Base-by-base conservation (phyloP, 2,329 filamentous ascomycete species). In the Ceratocystis smalleyi region DNA sequence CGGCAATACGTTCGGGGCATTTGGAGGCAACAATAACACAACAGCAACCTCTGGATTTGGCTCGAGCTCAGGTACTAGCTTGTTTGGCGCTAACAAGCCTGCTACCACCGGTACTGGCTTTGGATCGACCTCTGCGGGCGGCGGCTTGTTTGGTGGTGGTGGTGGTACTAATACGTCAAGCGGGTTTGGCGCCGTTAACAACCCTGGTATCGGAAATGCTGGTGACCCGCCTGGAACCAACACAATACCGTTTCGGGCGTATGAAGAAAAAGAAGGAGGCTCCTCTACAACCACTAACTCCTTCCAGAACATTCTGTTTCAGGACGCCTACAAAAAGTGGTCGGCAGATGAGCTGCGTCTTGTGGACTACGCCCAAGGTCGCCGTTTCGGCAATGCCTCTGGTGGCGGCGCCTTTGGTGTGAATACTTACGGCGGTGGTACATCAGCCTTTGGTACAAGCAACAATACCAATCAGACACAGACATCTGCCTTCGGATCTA, bases 331-430 rank as follows among this genome's bases (percentile, higher is more conserved):
- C 77, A 86, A 85, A 73, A 95, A 94, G 73, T 97, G 87, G 78
- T 96, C 92, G 8, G 83, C 89, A n/a, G 94, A 89, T 70, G 87
- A 94, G 73, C 76, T 94, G 63, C 81, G 89, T 71, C 75, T 95
- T 67, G 89, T 84, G 57, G 94, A 99, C 74, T 99, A 99, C 73
- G 83, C 86, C 66, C 88, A 91, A 74, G 91, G 91, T 61, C 85
- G 91, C 66, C 86, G 87, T 63, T 89, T 83, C 72, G 94, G 91
- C 43, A 95, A 92, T 74, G 81, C 82, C 51, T 89, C 87, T 67
- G 90, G 89, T 35, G 87, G 91, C 68, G 91, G 91, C 66, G 88
- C 87, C 6, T 96, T 96, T 74, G 92, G 91, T 19, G 79, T 85
- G 30, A 73, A 75, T 67, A 77, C 75, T 10, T 84, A 84, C 68